Evolutionary conservation across 441 rosid genomes (phyloP), one percentile per base, ranked within the genome.

Genomic region (Adansonia rubrostipa): DNA sequence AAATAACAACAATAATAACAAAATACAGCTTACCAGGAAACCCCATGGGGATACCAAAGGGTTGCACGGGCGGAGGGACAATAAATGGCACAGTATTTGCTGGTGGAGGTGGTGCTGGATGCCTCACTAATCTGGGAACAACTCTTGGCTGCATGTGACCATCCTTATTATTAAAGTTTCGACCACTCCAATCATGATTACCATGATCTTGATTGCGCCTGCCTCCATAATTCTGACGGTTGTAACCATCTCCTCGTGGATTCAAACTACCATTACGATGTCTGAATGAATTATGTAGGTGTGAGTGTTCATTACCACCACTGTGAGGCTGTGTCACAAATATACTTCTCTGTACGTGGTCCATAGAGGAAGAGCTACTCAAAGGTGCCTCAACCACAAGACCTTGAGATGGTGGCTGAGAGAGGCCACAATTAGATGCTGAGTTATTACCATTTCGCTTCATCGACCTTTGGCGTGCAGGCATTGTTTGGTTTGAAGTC

Each of bases 201-300:
- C 88, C 84, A 76, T 91, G 94, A 75, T 93, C 98, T 54, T 92
- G 98, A 81, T 82, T 87, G 48, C 92, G 92, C 78, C 92, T 85
- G 28, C 82, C 82, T 65, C 91, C 92, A 79, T 88, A 89, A 82
- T 64, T 85, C 71, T 85, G 91, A 82, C 84, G 85, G 80, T 86
- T 88, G 78, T 85, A 82, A 79, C 91, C 90, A 87, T 90, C 90
- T 70, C 4, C 92, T 71, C 90, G 89, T 9, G 86, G 73, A 85
- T 88, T 87, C n/a, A 82, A 76, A 22, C 89, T 89, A 68, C 88
- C 84, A 84, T 83, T 88, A 9, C 93, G 92, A 63, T 72, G 75
- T 80, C 87, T 88, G 68, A 80, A 84, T 6, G 92, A 85, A 80
- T 75, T 87, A 33, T 89, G 89, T 4, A 85, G 84, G 45, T 63